phyloP scores from a whole-genome alignment of 805 yeast species.

The Candida taoyuanica region DNA sequence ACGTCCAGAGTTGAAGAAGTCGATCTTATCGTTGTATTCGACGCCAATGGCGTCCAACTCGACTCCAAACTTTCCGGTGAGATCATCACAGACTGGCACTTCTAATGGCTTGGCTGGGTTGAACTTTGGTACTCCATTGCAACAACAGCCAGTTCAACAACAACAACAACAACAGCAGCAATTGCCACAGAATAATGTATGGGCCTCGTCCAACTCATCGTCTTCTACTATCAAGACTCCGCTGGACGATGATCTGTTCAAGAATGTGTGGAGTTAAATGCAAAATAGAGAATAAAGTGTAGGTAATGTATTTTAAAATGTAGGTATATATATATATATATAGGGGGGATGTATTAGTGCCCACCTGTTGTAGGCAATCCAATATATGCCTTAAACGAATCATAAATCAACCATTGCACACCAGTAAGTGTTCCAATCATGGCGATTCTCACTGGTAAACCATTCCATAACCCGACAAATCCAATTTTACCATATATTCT shows the following conservation, averaged over 20 bases:
- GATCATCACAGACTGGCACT: no score
- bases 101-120: conserved; percentile 15
- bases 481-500: conserved; percentile 87
- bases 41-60: conserved; percentile 36
- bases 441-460: conserved; percentile 86
- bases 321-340: not conserved
- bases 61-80: conserved; percentile 21
- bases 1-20: conserved; percentile 86
- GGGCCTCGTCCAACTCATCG: conserved; percentile 5
- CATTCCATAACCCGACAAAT: conserved; percentile 90
- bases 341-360: no score
- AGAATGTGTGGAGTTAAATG: conserved; percentile 57
- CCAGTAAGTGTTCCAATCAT: conserved; percentile 98
- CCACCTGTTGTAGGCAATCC: conserved; percentile 95
- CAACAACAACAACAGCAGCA: conserved; percentile 6
- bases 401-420: conserved; percentile 95
- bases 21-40: conserved; percentile 84
- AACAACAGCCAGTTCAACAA: not conserved
- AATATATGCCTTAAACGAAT: conserved; percentile 88
- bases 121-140: conserved; percentile 10
- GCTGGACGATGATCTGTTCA: conserved; percentile 61
- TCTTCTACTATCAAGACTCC: conserved; percentile 11
- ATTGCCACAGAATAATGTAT: conserved; percentile 6
- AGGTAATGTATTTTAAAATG: not conserved
- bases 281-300: not conserved